Percentiles rank a stretch among this genome's conserved stretches.
Evolutionary conservation across 2,329 filamentous ascomycete genomes (phyloP).

Genomic region (Cercospora sojina): DNA sequence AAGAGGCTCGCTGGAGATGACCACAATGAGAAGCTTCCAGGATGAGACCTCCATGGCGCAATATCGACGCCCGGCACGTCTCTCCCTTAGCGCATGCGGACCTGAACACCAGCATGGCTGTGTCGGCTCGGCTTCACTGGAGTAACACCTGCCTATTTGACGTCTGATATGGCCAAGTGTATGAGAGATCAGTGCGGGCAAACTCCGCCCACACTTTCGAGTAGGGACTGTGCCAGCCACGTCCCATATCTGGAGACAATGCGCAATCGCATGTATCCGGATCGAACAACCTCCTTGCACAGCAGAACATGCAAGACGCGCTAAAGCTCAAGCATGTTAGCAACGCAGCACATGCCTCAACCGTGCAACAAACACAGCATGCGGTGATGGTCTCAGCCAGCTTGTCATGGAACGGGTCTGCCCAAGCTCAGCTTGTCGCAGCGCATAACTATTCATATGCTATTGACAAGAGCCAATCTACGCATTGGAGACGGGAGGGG

Average conservation of each 20-base stretch:
- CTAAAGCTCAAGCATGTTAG: neutral
- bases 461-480: neutral
- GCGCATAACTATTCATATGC: neutral
- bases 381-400: neutral
- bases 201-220: neutral
- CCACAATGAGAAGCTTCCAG: neutral
- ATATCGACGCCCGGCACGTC: neutral
- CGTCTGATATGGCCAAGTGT: neutral
- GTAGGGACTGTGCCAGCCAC: neutral
- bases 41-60: neutral
- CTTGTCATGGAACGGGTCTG: neutral
- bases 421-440: neutral
- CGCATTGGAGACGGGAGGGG: neutral
- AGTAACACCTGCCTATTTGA: neutral
- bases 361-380: neutral
- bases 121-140: neutral
- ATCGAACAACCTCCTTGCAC: neutral
- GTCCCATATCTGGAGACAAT: neutral
- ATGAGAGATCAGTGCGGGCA: neutral
- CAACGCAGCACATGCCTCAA: neutral
- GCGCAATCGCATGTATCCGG: neutral
- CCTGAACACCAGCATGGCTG: neutral
- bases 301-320: neutral
- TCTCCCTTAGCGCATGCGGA: neutral
- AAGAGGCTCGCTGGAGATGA: slow-evolving; percentile 23